These are phyloP conservation scores for Claviceps sp. DNA, from an alignment of 2,329 filamentous ascomycete species.

Conservation along the genomic window DNA sequence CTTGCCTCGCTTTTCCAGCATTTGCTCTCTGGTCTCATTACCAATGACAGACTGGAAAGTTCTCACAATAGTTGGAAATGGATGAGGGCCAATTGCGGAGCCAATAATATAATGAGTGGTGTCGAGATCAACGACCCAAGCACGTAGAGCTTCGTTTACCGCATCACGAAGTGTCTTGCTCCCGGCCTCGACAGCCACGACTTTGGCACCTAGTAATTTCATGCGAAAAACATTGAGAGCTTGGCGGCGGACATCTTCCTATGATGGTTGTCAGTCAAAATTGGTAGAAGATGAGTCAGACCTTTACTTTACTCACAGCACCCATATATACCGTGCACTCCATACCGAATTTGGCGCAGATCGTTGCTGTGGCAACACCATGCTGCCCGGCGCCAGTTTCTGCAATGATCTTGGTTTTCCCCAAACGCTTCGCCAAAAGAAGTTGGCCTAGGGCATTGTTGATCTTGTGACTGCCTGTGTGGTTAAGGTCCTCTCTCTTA, in stretches of 20 bases:
- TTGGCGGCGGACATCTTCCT: slow-evolving; percentile 87
- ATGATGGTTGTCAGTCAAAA: slow-evolving; percentile 11
- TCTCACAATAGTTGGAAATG: slow-evolving; percentile 92
- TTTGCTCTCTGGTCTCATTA: slow-evolving; percentile 84
- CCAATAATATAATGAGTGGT: slow-evolving; percentile 98
- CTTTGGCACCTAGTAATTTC: slow-evolving; percentile 84
- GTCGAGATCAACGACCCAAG: slow-evolving; percentile 85
- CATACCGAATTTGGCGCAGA: slow-evolving; percentile 97
- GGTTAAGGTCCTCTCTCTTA: slow-evolving; percentile 94
- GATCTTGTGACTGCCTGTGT: slow-evolving; percentile 98
- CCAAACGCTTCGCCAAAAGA: slow-evolving; percentile 68
- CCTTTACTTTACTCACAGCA: slow-evolving; percentile 34
- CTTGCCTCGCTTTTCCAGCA: slow-evolving; percentile 71
- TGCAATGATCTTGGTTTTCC: slow-evolving; percentile 94
- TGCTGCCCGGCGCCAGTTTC: slow-evolving; percentile 97
- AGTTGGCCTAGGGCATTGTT: slow-evolving; percentile 96
- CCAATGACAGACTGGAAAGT: slow-evolving; percentile 98
- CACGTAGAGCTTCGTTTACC: slow-evolving; percentile 88
- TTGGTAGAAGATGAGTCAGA: background rate
- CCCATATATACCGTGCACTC: slow-evolving; percentile 98
- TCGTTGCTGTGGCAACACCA: slow-evolving; percentile 91
- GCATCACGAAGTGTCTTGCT: slow-evolving; percentile 72
- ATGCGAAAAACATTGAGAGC: slow-evolving; percentile 98
- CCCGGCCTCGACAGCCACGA: slow-evolving; percentile 85
- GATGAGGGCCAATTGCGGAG: slow-evolving; percentile 92